These are phyloP conservation scores for Trichocomaceae sp. DNA, from an alignment of 2,329 filamentous ascomycete species.

Conservation along the genomic window DNA sequence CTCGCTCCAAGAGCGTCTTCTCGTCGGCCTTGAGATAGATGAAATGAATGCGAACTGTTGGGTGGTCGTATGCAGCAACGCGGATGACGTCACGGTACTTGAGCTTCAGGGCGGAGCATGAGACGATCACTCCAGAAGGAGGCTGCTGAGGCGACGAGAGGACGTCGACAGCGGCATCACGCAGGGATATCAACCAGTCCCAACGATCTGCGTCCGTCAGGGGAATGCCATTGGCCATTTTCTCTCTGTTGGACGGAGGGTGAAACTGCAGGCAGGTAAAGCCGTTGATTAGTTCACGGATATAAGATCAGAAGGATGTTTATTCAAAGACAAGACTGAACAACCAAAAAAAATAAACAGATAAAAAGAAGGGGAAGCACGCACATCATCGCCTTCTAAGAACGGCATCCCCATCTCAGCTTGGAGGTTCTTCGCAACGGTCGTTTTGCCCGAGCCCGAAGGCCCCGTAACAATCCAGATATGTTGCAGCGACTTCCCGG, in stretches of 20 bases:
- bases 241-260: slow-evolving; percentile 67
- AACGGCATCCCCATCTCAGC: slow-evolving; percentile 60
- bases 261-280: slow-evolving; percentile 34
- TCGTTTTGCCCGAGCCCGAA: slow-evolving; percentile 73
- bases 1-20: slow-evolving; percentile 66
- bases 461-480: slow-evolving; percentile 77
- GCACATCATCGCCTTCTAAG: slow-evolving; percentile 71
- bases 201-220: slow-evolving; percentile 90
- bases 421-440: slow-evolving; percentile 61
- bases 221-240: slow-evolving; percentile 79
- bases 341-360: not conserved
- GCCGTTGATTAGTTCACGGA: not conserved
- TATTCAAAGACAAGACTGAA: no score
- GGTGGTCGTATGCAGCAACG: slow-evolving; percentile 68
- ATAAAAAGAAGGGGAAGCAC: slow-evolving; percentile 20
- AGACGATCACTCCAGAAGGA: slow-evolving; percentile 75
- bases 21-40: slow-evolving; percentile 80
- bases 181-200: slow-evolving; percentile 86
- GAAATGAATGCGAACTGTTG: slow-evolving; percentile 76
- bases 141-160: slow-evolving; percentile 39
- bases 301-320: no score
- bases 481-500: slow-evolving; percentile 47
- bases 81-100: slow-evolving; percentile 93
- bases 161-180: slow-evolving; percentile 54
- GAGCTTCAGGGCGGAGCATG: slow-evolving; percentile 91